Base-by-base conservation (phyloP, 352 stramenopile species). In the Globisporangium lucens region DNA sequence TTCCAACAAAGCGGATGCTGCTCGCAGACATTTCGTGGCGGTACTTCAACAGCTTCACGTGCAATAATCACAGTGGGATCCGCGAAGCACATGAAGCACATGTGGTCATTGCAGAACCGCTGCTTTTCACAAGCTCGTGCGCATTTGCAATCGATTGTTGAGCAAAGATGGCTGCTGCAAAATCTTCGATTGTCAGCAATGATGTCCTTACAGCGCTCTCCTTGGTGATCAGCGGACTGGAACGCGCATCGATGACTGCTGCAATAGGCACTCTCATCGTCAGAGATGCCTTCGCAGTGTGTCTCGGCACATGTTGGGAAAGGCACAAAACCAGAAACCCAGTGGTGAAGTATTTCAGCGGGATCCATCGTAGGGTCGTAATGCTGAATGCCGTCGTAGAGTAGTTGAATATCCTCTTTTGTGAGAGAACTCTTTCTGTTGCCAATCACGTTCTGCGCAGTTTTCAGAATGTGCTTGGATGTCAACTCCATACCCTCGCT, bases 301-400 rank as follows among this genome's bases (percentile, higher is more conserved):
- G 84, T 70, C 2, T 30, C 20, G 20, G 35, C 3, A 38, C 84
- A 92, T 1, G 56, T 64, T 17, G 82, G 79, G 2, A 81, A 59
- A 2, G 84, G 84, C 0, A 73, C 57, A 61, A 90, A 87, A 0
- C 82, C 84, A 9, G 65, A 69, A 24, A 92, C 74, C 84, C 84
- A 92, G 58, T 61, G 65, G 30, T 85, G 82, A 22, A 92, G 24
- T 29, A 92, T 85, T 63, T 92, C 82, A 2, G 61, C 72, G 5
- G 79, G 73, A 29, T 85, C 67, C 59, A 89, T 88, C 2, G 53
- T 35, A 8, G 56, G 58, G 36, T 90, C 80, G 29, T 92, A 92
- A 60, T 92, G 84, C 3, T 72, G 75, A 20, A 92, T 89, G 0
- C 77, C 84, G 8, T 71, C 56, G 38, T 87, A 73, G 8, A 92